These are phyloP conservation scores for Trichoderma guizhouense DNA, from an alignment of 2,329 filamentous ascomycete genomes.

Conservation along the genomic window DNA sequence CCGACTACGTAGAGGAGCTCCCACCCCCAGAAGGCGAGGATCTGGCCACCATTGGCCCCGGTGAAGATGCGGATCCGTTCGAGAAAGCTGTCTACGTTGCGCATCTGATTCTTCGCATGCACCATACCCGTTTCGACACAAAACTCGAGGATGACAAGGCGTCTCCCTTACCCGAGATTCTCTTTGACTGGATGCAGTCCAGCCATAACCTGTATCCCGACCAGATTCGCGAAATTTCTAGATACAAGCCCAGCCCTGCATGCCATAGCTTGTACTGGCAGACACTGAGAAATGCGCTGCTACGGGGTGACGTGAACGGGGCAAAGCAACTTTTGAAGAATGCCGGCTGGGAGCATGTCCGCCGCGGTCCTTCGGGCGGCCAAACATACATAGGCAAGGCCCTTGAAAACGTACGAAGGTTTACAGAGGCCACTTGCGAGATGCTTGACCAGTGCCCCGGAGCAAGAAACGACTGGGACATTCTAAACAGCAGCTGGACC, in stretches of 20 bases:
- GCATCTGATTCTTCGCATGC: conserved; percentile 71
- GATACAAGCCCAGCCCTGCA: conserved; percentile 67
- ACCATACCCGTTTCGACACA: conserved; percentile 58
- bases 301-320: conserved; percentile 70
- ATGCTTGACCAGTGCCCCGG: conserved; percentile 73
- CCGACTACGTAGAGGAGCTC: conserved; percentile 48
- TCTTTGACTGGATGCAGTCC: conserved; percentile 78
- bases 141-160: conserved; percentile 38
- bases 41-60: conserved; percentile 62
- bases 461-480: conserved; percentile 71
- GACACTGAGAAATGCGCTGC: conserved; percentile 66
- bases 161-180: conserved; percentile 66
- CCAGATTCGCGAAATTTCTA: conserved; percentile 63
- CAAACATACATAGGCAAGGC: conserved; percentile 70
- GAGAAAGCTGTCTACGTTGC: conserved; percentile 78
- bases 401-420: conserved; percentile 73
- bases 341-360: conserved; percentile 76
- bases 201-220: conserved; percentile 70
- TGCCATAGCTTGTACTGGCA: conserved; percentile 82
- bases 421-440: conserved; percentile 63
- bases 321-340: conserved; percentile 66
- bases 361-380: conserved; percentile 62
- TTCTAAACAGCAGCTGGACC: conserved; percentile 76
- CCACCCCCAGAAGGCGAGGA: conserved; percentile 51
- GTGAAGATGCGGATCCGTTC: conserved; percentile 58